phyloP scores from a whole-genome alignment of 495 filamentous ascomycete species.

The Penicillium canariense region DNA sequence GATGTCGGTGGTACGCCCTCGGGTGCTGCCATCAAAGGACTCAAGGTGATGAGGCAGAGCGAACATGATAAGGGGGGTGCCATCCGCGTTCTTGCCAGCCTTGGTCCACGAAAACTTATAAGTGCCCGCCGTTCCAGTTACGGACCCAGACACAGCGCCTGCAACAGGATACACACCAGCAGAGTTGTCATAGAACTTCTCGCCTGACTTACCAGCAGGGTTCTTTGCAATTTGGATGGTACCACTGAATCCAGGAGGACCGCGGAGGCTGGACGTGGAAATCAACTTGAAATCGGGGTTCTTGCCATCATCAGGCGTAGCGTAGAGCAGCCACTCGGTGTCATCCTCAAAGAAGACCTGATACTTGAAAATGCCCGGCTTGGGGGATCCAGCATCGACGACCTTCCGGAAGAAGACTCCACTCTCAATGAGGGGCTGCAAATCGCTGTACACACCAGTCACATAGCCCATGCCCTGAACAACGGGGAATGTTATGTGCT shows the following conservation, averaged over 20 bases:
- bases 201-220: constrained; percentile 55
- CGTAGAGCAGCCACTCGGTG: constrained; percentile 79
- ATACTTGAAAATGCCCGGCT: constrained; percentile 74
- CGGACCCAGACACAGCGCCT: constrained; percentile 60
- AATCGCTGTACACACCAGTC: constrained; percentile 70
- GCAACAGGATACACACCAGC: constrained; percentile 70
- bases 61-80: constrained; percentile 71
- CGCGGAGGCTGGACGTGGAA: constrained; percentile 48
- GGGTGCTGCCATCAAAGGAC: constrained; percentile 65
- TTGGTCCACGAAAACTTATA: constrained; percentile 74
- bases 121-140: constrained; percentile 56
- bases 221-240: constrained; percentile 80
- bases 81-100: constrained; percentile 50
- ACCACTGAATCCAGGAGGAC: constrained; percentile 58
- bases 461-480: constrained; percentile 90
- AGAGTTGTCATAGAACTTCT: constrained; percentile 69
- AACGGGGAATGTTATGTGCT: constrained; percentile 71
- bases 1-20: constrained; percentile 52
- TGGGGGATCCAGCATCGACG: constrained; percentile 53
- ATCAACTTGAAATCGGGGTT: constrained; percentile 49
- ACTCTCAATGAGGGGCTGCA: constrained; percentile 69
- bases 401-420: constrained; percentile 71
- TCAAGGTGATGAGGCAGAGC: constrained; percentile 83
- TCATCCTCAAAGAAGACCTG: constrained; percentile 67
- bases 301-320: constrained; percentile 48